phyloP scores from a whole-genome alignment of 2,329 filamentous ascomycete genomes.

The Diaporthe velutina region DNA sequence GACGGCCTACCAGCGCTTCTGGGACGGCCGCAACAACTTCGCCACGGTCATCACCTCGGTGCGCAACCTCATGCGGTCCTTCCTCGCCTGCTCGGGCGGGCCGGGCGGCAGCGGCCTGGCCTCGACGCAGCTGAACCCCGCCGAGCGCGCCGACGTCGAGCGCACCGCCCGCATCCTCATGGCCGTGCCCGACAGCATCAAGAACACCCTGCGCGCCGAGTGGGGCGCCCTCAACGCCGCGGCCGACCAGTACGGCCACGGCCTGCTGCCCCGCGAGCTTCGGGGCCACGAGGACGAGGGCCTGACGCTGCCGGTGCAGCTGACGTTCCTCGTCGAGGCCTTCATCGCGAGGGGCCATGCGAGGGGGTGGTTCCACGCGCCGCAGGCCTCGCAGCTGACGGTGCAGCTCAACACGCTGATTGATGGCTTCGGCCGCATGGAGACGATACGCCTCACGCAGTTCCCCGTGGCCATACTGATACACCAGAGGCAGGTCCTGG shows the following conservation, averaged over 20 bases:
- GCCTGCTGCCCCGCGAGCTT: slow-evolving; percentile 8
- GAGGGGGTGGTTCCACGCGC: slow-evolving; percentile 31
- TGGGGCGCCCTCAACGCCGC: slow-evolving; percentile 20
- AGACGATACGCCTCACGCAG: slow-evolving; percentile 29
- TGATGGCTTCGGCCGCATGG: slow-evolving; percentile 27
- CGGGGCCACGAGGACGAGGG: slow-evolving; percentile 28
- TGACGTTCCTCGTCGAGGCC: slow-evolving; percentile 22
- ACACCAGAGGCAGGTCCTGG: slow-evolving; percentile 28
- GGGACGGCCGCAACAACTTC: slow-evolving; percentile 34
- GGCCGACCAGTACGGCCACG: slow-evolving; percentile 13
- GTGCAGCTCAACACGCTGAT: slow-evolving; percentile 31
- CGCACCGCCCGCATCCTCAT: slow-evolving; percentile 27
- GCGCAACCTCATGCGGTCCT: slow-evolving; percentile 25
- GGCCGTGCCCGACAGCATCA: slow-evolving; percentile 30
- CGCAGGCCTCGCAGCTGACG: slow-evolving; percentile 32
- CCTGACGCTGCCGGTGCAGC: slow-evolving; percentile 26
- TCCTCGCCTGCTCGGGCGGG: slow-evolving; percentile 27
- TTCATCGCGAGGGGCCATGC: slow-evolving; percentile 28
- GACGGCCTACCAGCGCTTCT: slow-evolving; percentile 34
- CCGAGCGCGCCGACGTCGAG: slow-evolving; percentile 27
- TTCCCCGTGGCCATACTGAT: slow-evolving; percentile 33
- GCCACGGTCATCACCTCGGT: slow-evolving; percentile 20
- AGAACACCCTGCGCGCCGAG: slow-evolving; percentile 31
- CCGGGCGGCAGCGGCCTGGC: neutral
- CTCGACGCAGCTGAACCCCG: neutral